These are phyloP conservation scores for Astrothelium subdiscretum DNA, from an alignment of 495 filamentous ascomycete species.

Conservation along the genomic window DNA sequence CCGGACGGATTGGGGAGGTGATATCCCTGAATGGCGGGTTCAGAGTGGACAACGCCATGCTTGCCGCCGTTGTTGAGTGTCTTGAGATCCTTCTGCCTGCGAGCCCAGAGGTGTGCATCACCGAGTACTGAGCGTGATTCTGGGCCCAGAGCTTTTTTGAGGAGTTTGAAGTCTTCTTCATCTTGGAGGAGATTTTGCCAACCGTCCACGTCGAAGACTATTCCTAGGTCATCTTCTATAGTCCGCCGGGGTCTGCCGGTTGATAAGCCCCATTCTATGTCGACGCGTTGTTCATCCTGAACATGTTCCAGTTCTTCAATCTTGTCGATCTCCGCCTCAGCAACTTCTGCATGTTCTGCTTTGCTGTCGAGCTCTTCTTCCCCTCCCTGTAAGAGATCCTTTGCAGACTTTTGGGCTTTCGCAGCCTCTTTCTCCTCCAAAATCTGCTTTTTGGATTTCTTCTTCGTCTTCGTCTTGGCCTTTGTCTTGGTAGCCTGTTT, in stretches of 20 bases:
- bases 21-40: conserved; percentile 68
- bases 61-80: conserved; percentile 54
- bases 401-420: conserved; percentile 24
- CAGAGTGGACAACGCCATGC: conserved; percentile 39
- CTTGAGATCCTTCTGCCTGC: conserved; percentile 83
- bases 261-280: conserved; percentile 50
- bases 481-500: conserved; percentile 27
- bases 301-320: conserved; percentile 23
- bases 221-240: conserved; percentile 53
- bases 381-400: conserved; percentile 30
- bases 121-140: conserved; percentile 43
- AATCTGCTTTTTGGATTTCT: conserved; percentile 64
- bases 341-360: conserved; percentile 26
- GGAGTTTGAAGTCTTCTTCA: conserved; percentile 58
- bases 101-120: conserved; percentile 68
- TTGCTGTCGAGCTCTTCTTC: conserved; percentile 33
- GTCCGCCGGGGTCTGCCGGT: conserved; percentile 48
- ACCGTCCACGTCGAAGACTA: conserved; percentile 65
- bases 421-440: conserved; percentile 56
- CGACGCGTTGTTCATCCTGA: conserved; percentile 27
- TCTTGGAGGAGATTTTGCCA: conserved; percentile 69
- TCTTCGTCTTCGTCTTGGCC: conserved; percentile 40
- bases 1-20: conserved; percentile 79
- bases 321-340: conserved; percentile 12
- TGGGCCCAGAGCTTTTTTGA: conserved; percentile 40